Conservation (phyloP, 2,329 filamentous ascomycete genomes). For the Scytalidium lignicola region DNA sequence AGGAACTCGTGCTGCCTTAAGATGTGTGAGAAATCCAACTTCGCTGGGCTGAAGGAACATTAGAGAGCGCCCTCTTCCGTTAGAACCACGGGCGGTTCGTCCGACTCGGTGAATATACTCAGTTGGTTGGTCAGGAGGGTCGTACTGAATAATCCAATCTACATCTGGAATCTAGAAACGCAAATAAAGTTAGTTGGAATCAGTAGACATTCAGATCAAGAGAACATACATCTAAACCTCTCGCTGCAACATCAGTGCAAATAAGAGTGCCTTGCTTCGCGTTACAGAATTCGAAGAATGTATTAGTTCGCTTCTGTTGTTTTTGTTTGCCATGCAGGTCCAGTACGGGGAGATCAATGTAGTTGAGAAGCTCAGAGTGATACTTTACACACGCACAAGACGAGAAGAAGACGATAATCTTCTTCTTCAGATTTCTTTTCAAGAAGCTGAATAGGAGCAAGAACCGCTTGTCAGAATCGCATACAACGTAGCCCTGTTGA, state of each 20-base stretch:
- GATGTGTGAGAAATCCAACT: constrained; percentile 84
- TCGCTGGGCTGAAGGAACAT: constrained; percentile 93
- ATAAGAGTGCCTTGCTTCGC: constrained; percentile 82
- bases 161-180: constrained; percentile 73
- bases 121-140: constrained; percentile 83
- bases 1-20: constrained; percentile 87
- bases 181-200: not conserved
- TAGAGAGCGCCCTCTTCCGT: constrained; percentile 79
- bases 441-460: constrained; percentile 90
- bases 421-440: constrained; percentile 80
- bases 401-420: constrained; percentile 95
- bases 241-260: constrained; percentile 92
- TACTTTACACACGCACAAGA: constrained; percentile 94
- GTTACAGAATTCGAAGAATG: constrained; percentile 94
- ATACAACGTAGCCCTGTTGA: constrained; percentile 93
- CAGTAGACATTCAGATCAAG: not conserved
- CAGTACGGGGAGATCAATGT: constrained; percentile 87
- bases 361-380: constrained; percentile 91
- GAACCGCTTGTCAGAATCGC: constrained; percentile 91
- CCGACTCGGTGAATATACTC: constrained; percentile 96
- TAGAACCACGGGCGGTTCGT: constrained; percentile 81
- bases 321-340: constrained; percentile 94
- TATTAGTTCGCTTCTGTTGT: constrained; percentile 97
- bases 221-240: constrained; percentile 73
- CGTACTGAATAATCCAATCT: constrained; percentile 95